phyloP scores from a whole-genome alignment of 495 filamentous ascomycete genomes.

The Echria macrotheca region DNA sequence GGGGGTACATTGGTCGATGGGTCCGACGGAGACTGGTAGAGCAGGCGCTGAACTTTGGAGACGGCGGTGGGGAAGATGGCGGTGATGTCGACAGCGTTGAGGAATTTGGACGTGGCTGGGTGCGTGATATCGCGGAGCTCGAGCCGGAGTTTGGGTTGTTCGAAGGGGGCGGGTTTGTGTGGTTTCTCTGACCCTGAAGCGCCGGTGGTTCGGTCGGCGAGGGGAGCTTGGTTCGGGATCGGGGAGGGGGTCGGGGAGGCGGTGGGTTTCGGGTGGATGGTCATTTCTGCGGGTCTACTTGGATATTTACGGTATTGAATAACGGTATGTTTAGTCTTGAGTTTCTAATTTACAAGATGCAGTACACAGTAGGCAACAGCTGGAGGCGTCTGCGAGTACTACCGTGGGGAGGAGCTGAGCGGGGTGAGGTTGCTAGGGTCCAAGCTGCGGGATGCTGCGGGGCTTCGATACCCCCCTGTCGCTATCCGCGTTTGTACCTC shows the following conservation, averaged over 20 bases:
- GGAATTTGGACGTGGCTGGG: slow-evolving; percentile 56
- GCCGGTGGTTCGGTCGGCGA: not conserved
- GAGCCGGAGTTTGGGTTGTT: slow-evolving; percentile 62
- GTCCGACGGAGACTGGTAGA: slow-evolving; percentile 49
- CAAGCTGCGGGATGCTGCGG: not conserved
- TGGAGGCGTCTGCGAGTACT: too few relatives aligned
- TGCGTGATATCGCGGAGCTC: slow-evolving; percentile 65
- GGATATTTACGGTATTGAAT: too few relatives aligned
- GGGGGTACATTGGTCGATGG: slow-evolving; percentile 37
- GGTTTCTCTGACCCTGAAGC: not conserved
- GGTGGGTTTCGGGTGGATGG: slow-evolving; percentile 9
- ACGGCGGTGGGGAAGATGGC: slow-evolving; percentile 57
- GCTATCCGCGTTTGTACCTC: not conserved
- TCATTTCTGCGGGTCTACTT: too few relatives aligned
- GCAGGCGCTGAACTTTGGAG: slow-evolving; percentile 55
- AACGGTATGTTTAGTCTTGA: too few relatives aligned
- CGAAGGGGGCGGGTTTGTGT: slow-evolving; percentile 21
- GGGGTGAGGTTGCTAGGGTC: too few relatives aligned
- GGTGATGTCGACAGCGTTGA: slow-evolving; percentile 51
- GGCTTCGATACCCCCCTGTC: not conserved
- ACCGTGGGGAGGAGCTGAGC: not conserved
- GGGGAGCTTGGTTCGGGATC: slow-evolving; percentile 9
- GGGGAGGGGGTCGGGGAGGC: slow-evolving; percentile 1
- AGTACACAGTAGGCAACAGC: too few relatives aligned
- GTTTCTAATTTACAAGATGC: too few relatives aligned